Conservation (phyloP, 345 rosid genomes). For the Eucalyptus urophylla region DNA sequence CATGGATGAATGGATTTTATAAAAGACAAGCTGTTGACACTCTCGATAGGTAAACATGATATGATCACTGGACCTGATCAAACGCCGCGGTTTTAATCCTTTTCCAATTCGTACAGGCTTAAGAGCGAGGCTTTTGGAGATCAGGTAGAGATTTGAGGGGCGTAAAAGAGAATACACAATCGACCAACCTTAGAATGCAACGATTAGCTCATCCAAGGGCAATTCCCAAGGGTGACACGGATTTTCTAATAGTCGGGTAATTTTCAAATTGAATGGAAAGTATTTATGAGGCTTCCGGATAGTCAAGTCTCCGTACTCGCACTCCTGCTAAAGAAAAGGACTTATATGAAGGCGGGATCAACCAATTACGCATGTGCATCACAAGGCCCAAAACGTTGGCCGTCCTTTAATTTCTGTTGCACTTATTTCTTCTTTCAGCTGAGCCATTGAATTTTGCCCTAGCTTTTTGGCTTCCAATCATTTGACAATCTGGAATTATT, state of each 20-base stretch:
- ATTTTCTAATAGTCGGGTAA: fast-evolving
- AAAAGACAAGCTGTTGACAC: fast-evolving
- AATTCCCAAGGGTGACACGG: fast-evolving
- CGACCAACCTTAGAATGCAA: fast-evolving
- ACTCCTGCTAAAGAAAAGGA: fast-evolving
- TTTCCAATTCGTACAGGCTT: fast-evolving
- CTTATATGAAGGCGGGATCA: not conserved
- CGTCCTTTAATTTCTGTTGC: not conserved
- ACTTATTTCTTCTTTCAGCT: not conserved
- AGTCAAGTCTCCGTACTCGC: fast-evolving
- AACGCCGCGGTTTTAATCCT: fast-evolving
- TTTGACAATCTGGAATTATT: fast-evolving
- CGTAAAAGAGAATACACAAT: not conserved
- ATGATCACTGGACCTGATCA: not conserved
- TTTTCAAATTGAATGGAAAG: not conserved
- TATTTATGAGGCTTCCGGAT: fast-evolving
- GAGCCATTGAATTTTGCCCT: not conserved
- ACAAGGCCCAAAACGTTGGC: not conserved
- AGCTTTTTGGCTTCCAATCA: not conserved
- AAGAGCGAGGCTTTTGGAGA: not conserved
- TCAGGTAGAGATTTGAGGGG: fast-evolving
- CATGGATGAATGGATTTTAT: fast-evolving
- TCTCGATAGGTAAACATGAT: not conserved
- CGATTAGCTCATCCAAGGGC: not conserved
- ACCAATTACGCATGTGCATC: not conserved